Evolutionary conservation across 768 basidiomycete species (phyloP).

Genomic region (Suillus occidentalis): DNA sequence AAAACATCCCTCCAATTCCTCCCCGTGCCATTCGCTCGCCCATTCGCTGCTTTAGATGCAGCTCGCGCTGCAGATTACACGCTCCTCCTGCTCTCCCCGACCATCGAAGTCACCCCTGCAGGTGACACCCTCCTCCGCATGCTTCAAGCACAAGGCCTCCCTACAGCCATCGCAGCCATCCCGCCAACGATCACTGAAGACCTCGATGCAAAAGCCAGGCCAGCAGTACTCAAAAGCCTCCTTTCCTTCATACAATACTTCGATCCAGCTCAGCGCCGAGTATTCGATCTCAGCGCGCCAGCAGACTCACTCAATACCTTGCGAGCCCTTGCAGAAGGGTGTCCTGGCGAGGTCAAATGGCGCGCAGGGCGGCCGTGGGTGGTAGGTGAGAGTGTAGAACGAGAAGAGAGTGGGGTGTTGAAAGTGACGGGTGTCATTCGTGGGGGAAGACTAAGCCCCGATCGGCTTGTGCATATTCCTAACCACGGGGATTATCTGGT

Average conservation of each 20-base stretch:
- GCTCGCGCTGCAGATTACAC: slow-evolving; percentile 91
- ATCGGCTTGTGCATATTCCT: slow-evolving; percentile 85
- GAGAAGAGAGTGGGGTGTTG: slow-evolving; percentile 63
- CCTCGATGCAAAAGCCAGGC: slow-evolving; percentile 60
- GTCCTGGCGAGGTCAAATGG: slow-evolving; percentile 78
- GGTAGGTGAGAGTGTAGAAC: slow-evolving; percentile 62
- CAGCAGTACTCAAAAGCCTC: slow-evolving; percentile 79
- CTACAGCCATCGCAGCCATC: slow-evolving; percentile 76
- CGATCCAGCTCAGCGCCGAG: slow-evolving; percentile 73
- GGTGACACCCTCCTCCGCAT: slow-evolving; percentile 87
- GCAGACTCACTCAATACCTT: slow-evolving; percentile 73
- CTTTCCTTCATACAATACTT: slow-evolving; percentile 96
- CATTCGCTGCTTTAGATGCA: slow-evolving; percentile 81
- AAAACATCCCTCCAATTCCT: slow-evolving; percentile 90
- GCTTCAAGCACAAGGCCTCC: slow-evolving; percentile 89
- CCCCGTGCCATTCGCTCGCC: slow-evolving; percentile 65
- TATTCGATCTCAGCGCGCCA: slow-evolving; percentile 67
- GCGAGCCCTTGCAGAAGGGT: slow-evolving; percentile 81
- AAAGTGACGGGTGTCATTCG: slow-evolving; percentile 83
- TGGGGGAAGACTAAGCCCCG: slow-evolving; percentile 73
- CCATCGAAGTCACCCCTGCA: slow-evolving; percentile 78
- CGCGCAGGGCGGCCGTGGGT: slow-evolving; percentile 79
- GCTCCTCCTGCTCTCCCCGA: slow-evolving; percentile 80
- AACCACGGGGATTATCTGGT: slow-evolving; percentile 88
- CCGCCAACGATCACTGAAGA: slow-evolving; percentile 48